phyloP scores from a whole-genome alignment of 495 filamentous ascomycete species.

The Aspergillus homomorphus region DNA sequence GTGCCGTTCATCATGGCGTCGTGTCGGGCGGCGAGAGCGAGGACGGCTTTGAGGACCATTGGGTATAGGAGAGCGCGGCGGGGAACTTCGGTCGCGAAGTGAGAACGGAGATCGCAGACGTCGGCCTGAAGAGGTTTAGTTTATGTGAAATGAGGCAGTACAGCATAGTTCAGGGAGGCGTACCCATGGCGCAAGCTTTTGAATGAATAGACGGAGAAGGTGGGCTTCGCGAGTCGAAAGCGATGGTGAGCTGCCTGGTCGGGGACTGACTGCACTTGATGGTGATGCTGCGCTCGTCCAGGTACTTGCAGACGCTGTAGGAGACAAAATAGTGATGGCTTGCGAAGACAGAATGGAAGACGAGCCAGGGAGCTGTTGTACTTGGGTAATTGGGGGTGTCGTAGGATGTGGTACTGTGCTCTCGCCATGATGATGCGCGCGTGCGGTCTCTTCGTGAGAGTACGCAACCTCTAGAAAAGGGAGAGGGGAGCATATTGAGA shows the following conservation, averaged over 20 bases:
- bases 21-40: conserved; percentile 34
- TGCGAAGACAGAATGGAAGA: conserved; percentile 15
- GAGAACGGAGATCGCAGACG: conserved; percentile 35
- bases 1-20: conserved; percentile 31
- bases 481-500: neutral
- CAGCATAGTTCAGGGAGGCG: conserved; percentile 1
- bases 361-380: conserved; percentile 5
- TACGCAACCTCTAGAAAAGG: neutral
- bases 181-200: conserved; percentile 36
- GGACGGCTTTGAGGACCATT: conserved; percentile 35
- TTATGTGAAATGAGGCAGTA: neutral
- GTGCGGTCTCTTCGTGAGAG: neutral
- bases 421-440: neutral
- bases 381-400: neutral
- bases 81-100: conserved; percentile 37
- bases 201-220: conserved; percentile 35
- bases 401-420: neutral
- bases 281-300: conserved; percentile 17
- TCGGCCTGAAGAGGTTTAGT: conserved; percentile 23
- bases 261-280: conserved; percentile 13
- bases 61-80: conserved; percentile 31
- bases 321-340: conserved; percentile 8
- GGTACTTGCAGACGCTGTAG: conserved; percentile 13
- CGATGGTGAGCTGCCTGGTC: conserved; percentile 1
- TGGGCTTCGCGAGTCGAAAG: conserved; percentile 34